These are phyloP conservation scores for Stephanocyclus meneghinianus DNA, from an alignment of 352 stramenopile genomes.

Conservation along the genomic window DNA sequence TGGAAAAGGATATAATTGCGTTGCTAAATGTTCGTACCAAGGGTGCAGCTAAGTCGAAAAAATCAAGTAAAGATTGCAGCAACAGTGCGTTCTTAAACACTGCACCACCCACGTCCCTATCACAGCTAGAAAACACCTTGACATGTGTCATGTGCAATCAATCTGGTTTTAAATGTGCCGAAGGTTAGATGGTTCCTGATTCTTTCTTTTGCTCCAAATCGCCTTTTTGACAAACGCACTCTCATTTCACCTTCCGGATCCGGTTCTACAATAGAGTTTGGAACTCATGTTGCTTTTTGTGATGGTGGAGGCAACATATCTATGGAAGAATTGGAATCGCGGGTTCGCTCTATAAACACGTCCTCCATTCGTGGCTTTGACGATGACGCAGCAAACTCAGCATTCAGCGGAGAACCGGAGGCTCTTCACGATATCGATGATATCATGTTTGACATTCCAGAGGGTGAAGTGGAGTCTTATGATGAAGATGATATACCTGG, in stretches of 20 bases:
- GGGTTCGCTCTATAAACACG: slow-evolving; percentile 18
- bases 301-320: slow-evolving; percentile 30
- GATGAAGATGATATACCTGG: slow-evolving; percentile 42
- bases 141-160: slow-evolving; percentile 86
- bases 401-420: slow-evolving; percentile 32
- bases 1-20: slow-evolving; percentile 41
- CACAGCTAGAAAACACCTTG: slow-evolving; percentile 51
- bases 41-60: not conserved
- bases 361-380: slow-evolving; percentile 31
- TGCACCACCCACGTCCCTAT: slow-evolving; percentile 11
- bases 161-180: slow-evolving; percentile 82
- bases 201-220: too few species aligned
- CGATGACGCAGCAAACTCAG: not conserved
- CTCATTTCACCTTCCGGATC: too few species aligned
- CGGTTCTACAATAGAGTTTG: slow-evolving; percentile 66
- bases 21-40: slow-evolving; percentile 15
- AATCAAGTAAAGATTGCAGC: not conserved
- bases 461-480: slow-evolving; percentile 48
- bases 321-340: slow-evolving; percentile 19
- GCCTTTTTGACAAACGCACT: too few species aligned
- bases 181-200: slow-evolving; percentile 27
- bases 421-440: slow-evolving; percentile 32
- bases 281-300: slow-evolving; percentile 61
- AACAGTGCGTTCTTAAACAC: not conserved
- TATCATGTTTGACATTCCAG: slow-evolving; percentile 14